These are phyloP conservation scores for Plasmodium coatneyi DNA, from an alignment of 169 alveolate species.

Conservation along the genomic window DNA sequence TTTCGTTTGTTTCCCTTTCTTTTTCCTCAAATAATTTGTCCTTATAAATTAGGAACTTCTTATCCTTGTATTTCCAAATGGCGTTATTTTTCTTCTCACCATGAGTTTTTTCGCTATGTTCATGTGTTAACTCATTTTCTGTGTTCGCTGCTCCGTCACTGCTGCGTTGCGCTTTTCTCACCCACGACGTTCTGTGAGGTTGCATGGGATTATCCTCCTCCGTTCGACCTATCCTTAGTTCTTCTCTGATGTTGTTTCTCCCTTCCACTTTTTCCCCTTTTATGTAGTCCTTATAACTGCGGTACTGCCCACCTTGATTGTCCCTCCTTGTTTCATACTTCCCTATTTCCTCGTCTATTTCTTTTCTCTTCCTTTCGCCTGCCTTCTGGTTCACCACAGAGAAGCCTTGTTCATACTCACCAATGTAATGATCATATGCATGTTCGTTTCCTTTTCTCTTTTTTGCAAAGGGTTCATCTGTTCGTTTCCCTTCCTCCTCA, in stretches of 20 bases:
- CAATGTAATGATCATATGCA: background rate
- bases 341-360: background rate
- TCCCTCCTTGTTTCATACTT: background rate
- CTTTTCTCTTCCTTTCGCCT: background rate
- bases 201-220: background rate
- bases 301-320: background rate
- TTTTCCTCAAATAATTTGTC: constrained; percentile 14
- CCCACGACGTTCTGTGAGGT: background rate
- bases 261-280: background rate
- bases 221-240: background rate
- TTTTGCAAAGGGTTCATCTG: background rate
- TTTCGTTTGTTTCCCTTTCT: background rate
- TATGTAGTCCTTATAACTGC: constrained; percentile 5
- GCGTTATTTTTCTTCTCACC: background rate
- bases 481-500: background rate
- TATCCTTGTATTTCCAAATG: constrained; percentile 47
- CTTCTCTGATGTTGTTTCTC: background rate
- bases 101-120: background rate
- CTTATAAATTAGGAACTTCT: constrained; percentile 50
- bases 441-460: background rate
- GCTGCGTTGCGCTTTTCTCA: background rate
- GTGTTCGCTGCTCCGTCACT: constrained; percentile 14
- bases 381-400: background rate
- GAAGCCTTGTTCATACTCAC: background rate
- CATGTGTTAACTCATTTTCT: background rate